phyloP scores from a whole-genome alignment of 2,329 filamentous ascomycete species.

The Scolecobasidium constrictum region DNA sequence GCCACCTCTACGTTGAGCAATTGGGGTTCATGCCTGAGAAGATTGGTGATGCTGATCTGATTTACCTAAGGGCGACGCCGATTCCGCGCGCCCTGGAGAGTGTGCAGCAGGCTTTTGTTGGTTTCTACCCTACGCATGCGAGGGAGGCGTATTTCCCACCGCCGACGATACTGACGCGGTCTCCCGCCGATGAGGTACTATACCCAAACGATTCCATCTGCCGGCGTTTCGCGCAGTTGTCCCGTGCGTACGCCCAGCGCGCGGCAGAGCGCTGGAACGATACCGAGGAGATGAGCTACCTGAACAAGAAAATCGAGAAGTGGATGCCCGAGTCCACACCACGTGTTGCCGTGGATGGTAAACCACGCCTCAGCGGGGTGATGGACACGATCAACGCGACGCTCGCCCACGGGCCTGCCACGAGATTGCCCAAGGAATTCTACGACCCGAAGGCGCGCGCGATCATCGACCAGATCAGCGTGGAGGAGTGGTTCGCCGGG shows the following conservation, averaged over 20 bases:
- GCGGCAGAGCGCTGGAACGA: constrained; percentile 38
- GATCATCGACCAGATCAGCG: constrained; percentile 61
- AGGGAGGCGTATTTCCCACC: constrained; percentile 30
- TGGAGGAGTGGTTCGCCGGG: constrained; percentile 89
- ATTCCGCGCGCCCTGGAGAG: constrained; percentile 40
- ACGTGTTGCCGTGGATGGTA: constrained; percentile 69
- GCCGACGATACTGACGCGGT: constrained; percentile 33
- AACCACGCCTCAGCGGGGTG: constrained; percentile 75
- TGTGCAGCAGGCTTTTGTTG: constrained; percentile 38
- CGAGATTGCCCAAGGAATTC: constrained; percentile 71
- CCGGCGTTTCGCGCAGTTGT: constrained; percentile 35
- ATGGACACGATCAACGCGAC: constrained; percentile 93
- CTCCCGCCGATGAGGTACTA: constrained; percentile 36
- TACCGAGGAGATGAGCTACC: constrained; percentile 70
- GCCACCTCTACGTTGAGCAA: constrained; percentile 39
- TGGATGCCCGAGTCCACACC: constrained; percentile 67
- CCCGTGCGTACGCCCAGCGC: constrained; percentile 35
- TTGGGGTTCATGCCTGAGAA: constrained; percentile 35
- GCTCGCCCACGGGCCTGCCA: constrained; percentile 69
- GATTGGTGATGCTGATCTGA: constrained; percentile 30
- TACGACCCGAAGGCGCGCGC: constrained; percentile 64
- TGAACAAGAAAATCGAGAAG: constrained; percentile 66
- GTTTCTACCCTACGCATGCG: constrained; percentile 34
- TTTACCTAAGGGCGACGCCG: constrained; percentile 37
- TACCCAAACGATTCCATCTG: constrained; percentile 40